These are phyloP conservation scores for Colletotrichum salicis DNA, from an alignment of 2,329 filamentous ascomycete genomes.

Conservation along the genomic window DNA sequence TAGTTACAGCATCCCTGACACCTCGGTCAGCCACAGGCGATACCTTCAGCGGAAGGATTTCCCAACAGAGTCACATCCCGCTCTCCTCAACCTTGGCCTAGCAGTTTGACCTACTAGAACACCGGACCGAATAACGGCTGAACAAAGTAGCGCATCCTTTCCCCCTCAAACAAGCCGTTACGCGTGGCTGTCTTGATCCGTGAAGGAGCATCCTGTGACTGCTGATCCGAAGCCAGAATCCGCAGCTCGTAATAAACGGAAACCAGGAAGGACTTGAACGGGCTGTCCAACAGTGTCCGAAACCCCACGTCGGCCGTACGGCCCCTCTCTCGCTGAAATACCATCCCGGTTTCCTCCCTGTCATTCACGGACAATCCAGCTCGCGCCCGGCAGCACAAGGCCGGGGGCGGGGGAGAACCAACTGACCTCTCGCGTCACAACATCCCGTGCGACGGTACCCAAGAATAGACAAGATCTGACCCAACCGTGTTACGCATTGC, in stretches of 20 bases:
- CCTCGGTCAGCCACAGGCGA: constrained; percentile 14
- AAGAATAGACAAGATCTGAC: constrained; percentile 26
- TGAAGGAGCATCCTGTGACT: not conserved
- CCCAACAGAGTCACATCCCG: constrained; percentile 25
- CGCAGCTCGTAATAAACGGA: not conserved
- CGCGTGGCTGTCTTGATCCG: not conserved
- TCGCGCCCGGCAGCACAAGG: constrained; percentile 4
- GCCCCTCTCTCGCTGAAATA: constrained; percentile 1
- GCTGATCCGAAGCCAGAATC: not conserved
- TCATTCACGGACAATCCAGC: constrained; percentile 1
- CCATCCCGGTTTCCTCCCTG: not conserved
- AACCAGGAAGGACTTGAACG: not conserved
- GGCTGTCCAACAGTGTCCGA: constrained; percentile 1
- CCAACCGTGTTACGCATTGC: constrained; percentile 11
- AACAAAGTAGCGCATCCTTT: not conserved
- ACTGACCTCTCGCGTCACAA: constrained; percentile 24
- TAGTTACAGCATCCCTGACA: constrained; percentile 8
- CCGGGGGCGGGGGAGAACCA: constrained; percentile 7
- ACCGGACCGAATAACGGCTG: constrained; percentile 22
- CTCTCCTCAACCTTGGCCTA: not conserved
- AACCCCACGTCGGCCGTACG: constrained; percentile 10
- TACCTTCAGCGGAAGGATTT: constrained; percentile 16
- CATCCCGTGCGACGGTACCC: not conserved
- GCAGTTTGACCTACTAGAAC: not conserved
- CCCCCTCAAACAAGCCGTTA: not conserved